Evolutionary conservation across 139 green algal genomes (phyloP).

Genomic region (Astrephomene gubernaculifera): DNA sequence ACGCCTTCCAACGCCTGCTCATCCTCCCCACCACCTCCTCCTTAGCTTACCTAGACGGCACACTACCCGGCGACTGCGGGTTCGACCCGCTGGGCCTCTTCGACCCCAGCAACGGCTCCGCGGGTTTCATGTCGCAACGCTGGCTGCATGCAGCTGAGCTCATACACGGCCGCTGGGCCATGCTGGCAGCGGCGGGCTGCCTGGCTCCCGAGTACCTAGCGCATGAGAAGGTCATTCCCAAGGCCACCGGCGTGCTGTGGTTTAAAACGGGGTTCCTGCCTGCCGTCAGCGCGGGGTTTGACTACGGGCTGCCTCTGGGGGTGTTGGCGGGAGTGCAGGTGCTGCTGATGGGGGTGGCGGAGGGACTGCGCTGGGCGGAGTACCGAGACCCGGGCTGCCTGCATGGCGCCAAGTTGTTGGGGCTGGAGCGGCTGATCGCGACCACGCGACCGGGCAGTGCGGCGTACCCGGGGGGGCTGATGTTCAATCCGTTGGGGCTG

Average conservation of each 20-base stretch:
- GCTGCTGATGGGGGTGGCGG: constrained; percentile 69
- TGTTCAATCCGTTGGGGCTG: constrained; percentile 75
- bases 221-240: constrained; percentile 67
- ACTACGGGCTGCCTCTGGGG: constrained; percentile 69
- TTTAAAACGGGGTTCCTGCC: constrained; percentile 80
- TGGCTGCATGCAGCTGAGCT: constrained; percentile 56
- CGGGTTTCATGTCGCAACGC: constrained; percentile 64
- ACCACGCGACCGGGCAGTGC: constrained; percentile 60
- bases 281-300: constrained; percentile 16
- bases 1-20: constrained; percentile 9
- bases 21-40: constrained; percentile 4
- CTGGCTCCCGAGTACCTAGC: constrained; percentile 66
- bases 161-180: constrained; percentile 66
- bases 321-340: constrained; percentile 67
- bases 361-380: constrained; percentile 67
- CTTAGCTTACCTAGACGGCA: constrained; percentile 70
- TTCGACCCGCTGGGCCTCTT: constrained; percentile 96
- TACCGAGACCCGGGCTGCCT: constrained; percentile 64
- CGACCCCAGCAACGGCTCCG: constrained; percentile 64
- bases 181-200: constrained; percentile 68
- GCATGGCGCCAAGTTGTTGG: constrained; percentile 51
- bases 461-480: constrained; percentile 74
- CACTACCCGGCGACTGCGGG: constrained; percentile 79
- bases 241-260: constrained; percentile 72
- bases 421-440: constrained; percentile 56